Evolutionary conservation across 2,329 filamentous ascomycete genomes (phyloP).

Genomic region (Berkeleyomyces rouxiae): DNA sequence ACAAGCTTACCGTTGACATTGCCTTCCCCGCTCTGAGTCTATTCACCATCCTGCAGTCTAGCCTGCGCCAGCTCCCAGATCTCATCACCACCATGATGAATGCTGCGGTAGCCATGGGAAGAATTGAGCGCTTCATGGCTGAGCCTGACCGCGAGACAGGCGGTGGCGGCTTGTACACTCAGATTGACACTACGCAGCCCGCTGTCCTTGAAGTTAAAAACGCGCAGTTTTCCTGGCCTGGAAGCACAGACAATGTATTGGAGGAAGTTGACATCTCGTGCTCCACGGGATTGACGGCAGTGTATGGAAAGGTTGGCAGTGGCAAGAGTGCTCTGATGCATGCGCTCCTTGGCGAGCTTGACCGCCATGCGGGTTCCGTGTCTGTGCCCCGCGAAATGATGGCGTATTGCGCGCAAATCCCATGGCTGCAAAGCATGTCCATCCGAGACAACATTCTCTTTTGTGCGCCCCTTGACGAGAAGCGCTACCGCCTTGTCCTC

Average conservation of each 20-base stretch:
- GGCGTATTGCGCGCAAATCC: conserved; percentile 41
- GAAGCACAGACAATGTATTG: conserved; percentile 35
- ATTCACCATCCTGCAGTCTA: conserved; percentile 58
- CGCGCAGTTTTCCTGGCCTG: conserved; percentile 69
- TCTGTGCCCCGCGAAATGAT: conserved; percentile 32
- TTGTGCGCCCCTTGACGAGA: conserved; percentile 36
- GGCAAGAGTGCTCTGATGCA: conserved; percentile 46
- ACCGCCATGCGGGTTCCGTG: conserved; percentile 40
- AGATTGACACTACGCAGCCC: conserved; percentile 15
- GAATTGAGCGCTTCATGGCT: conserved; percentile 73
- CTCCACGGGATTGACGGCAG: conserved; percentile 33
- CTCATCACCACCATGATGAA: conserved; percentile 65
- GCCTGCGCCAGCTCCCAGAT: conserved; percentile 56
- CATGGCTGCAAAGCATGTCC: conserved; percentile 50
- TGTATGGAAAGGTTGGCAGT: conserved; percentile 42
- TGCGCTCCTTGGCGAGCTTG: conserved; percentile 45
- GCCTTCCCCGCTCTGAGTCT: conserved; percentile 77
- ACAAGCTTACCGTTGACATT: conserved; percentile 57
- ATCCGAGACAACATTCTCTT: conserved; percentile 50
- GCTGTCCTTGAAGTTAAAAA: conserved; percentile 36
- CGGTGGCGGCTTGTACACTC: conserved; percentile 18
- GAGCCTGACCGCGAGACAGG: conserved; percentile 56
- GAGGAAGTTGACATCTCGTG: conserved; percentile 30
- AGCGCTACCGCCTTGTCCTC: conserved; percentile 41
- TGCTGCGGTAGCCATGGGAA: conserved; percentile 62